Evolutionary conservation across 2,329 filamentous ascomycete species (phyloP).

Genomic region (Phyllosticta capitalensis): DNA sequence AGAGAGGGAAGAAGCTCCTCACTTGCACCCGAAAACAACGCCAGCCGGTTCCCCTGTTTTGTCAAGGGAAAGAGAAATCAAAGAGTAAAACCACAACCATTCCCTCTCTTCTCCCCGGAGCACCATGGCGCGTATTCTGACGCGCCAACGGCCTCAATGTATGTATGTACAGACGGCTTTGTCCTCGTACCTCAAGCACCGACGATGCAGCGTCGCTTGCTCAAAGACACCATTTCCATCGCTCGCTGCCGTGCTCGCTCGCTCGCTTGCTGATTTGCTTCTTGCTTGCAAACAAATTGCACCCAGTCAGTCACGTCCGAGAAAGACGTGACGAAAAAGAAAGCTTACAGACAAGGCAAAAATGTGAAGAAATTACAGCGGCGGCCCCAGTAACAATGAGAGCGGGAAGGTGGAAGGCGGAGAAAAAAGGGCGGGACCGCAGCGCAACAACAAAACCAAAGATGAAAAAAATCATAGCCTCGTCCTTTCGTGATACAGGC

Average conservation of each 20-base stretch:
- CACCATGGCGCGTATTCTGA: too few relatives aligned
- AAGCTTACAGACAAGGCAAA: background rate
- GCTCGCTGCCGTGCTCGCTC: background rate
- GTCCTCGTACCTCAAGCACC: background rate
- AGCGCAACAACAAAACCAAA: conserved; percentile 2
- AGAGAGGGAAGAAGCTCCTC: background rate
- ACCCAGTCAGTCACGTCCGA: background rate
- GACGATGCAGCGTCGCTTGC: too few relatives aligned
- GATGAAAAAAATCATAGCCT: conserved; percentile 6
- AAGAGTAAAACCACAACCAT: too few relatives aligned
- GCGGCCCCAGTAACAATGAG: background rate
- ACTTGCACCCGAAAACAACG: too few relatives aligned
- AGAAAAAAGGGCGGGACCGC: too few relatives aligned
- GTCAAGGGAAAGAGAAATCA: too few relatives aligned
- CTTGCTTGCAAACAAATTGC: background rate
- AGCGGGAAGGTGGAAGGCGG: too few relatives aligned
- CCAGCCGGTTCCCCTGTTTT: too few relatives aligned
- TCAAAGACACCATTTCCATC: too few relatives aligned
- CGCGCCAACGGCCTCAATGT: too few relatives aligned
- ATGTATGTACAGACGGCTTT: background rate
- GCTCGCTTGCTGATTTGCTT: background rate
- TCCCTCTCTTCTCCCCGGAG: too few relatives aligned
- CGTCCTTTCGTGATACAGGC: background rate
- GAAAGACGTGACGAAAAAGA: background rate
- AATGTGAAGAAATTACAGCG: background rate